These are phyloP conservation scores for Puccinia triticina DNA, from an alignment of 1,284 basidiomycete genomes.

Conservation along the genomic window DNA sequence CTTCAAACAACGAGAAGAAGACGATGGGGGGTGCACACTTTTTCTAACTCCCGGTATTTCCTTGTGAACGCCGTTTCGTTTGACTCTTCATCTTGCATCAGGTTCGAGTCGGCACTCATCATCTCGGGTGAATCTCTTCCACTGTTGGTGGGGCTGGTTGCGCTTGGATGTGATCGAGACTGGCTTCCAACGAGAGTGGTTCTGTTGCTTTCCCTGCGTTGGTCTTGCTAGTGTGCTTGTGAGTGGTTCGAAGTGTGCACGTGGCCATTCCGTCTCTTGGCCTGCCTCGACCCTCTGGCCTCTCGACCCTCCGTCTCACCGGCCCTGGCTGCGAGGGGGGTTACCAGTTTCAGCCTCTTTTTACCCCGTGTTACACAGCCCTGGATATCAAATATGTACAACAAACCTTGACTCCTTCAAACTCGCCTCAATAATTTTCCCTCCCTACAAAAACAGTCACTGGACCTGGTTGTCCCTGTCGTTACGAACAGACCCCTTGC, in stretches of 20 bases:
- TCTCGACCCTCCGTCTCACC: background rate
- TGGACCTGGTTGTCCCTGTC: too few relatives aligned
- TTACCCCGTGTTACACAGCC: background rate
- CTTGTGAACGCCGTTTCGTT: constrained; percentile 15
- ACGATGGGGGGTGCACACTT: background rate
- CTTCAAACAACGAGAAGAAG: background rate
- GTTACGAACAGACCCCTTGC: too few relatives aligned
- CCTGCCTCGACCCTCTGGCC: background rate
- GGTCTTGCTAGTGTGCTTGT: background rate
- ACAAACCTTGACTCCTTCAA: too few relatives aligned
- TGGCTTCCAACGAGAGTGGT: too few relatives aligned
- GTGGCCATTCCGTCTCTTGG: too few relatives aligned
- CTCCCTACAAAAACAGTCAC: too few relatives aligned
- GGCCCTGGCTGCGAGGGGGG: background rate
- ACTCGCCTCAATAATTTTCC: too few relatives aligned
- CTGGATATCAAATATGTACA: too few relatives aligned
- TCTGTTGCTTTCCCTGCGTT: too few relatives aligned
- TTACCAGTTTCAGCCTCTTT: background rate
- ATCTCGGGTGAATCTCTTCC: constrained; percentile 4
- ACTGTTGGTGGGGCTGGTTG: too few relatives aligned
- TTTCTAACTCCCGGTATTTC: constrained; percentile 25
- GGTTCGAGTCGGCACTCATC: constrained; percentile 35
- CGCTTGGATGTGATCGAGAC: too few relatives aligned
- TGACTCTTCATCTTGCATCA: constrained; percentile 23
- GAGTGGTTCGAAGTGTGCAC: background rate